Evolutionary conservation across 1,139 yeast genomes (phyloP).

Genomic region (Kodamaea anthophila): DNA sequence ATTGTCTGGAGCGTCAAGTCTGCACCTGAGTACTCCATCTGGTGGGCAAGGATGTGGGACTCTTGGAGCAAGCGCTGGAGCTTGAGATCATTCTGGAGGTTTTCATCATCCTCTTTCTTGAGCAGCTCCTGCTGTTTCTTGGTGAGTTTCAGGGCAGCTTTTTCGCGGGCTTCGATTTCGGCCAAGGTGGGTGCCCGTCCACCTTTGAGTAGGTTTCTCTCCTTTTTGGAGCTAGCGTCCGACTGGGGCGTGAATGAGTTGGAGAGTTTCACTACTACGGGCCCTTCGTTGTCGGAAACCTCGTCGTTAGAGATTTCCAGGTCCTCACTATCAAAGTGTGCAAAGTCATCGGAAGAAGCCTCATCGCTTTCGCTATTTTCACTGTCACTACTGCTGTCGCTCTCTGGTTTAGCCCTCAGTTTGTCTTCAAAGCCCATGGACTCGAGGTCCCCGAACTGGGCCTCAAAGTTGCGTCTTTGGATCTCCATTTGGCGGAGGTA

Average conservation of each 20-base stretch:
- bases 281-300: conserved; percentile 21
- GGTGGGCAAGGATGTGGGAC: conserved; percentile 73
- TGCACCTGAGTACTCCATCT: conserved; percentile 61
- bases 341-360: not conserved
- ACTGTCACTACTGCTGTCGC: conserved; percentile 1
- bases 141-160: conserved; percentile 18
- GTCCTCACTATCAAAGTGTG: not conserved
- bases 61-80: conserved; percentile 77
- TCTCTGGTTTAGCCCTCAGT: conserved; percentile 21
- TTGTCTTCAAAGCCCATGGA: conserved; percentile 55
- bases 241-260: conserved; percentile 17
- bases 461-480: conserved; percentile 59
- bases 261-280: conserved; percentile 32
- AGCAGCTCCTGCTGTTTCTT: conserved; percentile 23
- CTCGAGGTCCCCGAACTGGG: conserved; percentile 62
- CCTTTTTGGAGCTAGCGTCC: conserved; percentile 20
- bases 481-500: conserved; percentile 45
- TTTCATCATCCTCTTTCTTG: conserved; percentile 37
- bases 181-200: conserved; percentile 39
- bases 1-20: conserved; percentile 65
- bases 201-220: conserved; percentile 27
- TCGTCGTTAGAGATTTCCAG: conserved; percentile 12
- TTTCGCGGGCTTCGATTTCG: conserved; percentile 27
- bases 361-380: conserved; percentile 1
- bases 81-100: conserved; percentile 74